Evolutionary conservation across 495 filamentous ascomycete species (phyloP).

Genomic region (Endocarpon pusillum): DNA sequence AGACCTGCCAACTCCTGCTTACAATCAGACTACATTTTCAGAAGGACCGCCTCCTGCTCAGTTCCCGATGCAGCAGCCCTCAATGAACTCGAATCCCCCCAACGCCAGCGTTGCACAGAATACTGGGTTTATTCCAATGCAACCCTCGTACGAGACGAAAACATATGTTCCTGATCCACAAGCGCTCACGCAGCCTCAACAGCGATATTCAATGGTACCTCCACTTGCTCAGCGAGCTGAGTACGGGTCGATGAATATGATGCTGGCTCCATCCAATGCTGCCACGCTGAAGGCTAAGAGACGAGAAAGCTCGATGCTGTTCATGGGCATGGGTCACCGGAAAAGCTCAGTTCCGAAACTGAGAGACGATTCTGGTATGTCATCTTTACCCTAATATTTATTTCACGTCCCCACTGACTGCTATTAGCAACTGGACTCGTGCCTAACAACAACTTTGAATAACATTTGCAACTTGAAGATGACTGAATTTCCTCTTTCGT

Average conservation of each 20-base stretch:
- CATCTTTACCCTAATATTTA: slow-evolving; percentile 3
- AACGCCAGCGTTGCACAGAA: slow-evolving; percentile 23
- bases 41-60: neutral
- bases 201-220: neutral
- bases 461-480: too few relatives aligned
- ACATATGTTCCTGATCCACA: neutral
- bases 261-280: slow-evolving; percentile 20
- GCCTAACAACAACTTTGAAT: neutral
- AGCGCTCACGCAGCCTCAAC: neutral
- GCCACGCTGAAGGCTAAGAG: slow-evolving; percentile 31
- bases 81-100: slow-evolving; percentile 7
- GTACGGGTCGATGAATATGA: slow-evolving; percentile 25
- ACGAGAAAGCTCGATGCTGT: slow-evolving; percentile 41
- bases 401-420: slow-evolving; percentile 2
- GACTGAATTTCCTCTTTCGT: too few relatives aligned
- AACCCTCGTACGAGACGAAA: slow-evolving; percentile 37
- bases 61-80: slow-evolving; percentile 3
- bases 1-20: slow-evolving; percentile 47
- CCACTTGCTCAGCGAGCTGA: slow-evolving; percentile 11
- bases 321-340: slow-evolving; percentile 27
- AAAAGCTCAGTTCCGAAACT: slow-evolving; percentile 11
- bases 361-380: slow-evolving; percentile 14
- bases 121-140: slow-evolving; percentile 44
- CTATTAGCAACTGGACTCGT: too few relatives aligned
- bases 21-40: slow-evolving; percentile 43